Evolutionary conservation across 2,329 filamentous ascomycete species (phyloP), one percentile per base, ranked within the genome.

Genomic region (Colletotrichum ledebouriae): DNA sequence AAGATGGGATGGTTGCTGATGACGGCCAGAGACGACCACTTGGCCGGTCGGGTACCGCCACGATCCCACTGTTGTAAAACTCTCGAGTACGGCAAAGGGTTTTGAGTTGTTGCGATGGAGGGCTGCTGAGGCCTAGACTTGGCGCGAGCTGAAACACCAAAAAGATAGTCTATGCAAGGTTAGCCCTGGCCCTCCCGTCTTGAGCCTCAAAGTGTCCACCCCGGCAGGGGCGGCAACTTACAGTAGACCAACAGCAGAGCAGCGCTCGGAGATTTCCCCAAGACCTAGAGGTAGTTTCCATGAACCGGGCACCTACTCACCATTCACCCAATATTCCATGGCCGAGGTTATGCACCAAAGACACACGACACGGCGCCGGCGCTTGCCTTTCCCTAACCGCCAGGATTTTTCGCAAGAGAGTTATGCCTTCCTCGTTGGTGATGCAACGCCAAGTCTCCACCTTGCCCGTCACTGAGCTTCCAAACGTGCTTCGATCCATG

Each of bases 101-200:
- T 69, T 69, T 67, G 67, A 67, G 62, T 69, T 62, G 56, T 58
- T 67, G 67, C 57, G 63, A 69, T 67, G 67, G 63, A 63, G 57
- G 63, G 56, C 41, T 42, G 67, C 44, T 49, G 55, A 61, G 67
- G 37, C 50, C 67, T 67, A 57, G 50, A 63, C 52, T 62, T 67
- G 57, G 67, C 53, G 59, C 37, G 50, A 69, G 62, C 59, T 70
- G 68, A 70, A 64, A 70, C 70, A 42, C 29, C 63, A 25, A 25
- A 9, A 55, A 22, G 25, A 29, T 60, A 57, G 34, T 63, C 49
- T 39, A 68, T 70, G 47, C 52, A 69, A 70, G 53, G 70, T 46
- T 52, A 60, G 46, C 46, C 70, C 63, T 66, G 47, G 61, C 59
- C 55, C 63, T n/a, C 39, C 25, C 44, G 60, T 47, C 65, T 44